Evolutionary conservation across 495 filamentous ascomycete genomes (phyloP).

Genomic region (Cenococcum geophilum): DNA sequence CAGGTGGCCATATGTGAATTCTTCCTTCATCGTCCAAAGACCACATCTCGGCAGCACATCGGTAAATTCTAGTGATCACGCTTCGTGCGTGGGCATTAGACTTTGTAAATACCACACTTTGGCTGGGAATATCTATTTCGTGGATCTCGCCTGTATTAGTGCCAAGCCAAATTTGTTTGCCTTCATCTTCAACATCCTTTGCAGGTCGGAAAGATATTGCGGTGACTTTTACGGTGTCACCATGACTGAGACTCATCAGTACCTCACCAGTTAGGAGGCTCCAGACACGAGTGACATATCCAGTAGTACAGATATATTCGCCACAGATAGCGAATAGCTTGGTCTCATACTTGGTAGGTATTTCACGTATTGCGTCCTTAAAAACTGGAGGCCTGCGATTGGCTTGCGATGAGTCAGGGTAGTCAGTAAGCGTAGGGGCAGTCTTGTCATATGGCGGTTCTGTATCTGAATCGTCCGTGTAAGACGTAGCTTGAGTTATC

Average conservation of each 20-base stretch:
- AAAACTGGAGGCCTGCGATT: constrained; percentile 77
- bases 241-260: constrained; percentile 71
- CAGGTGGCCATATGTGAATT: constrained; percentile 79
- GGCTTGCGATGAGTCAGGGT: constrained; percentile 76
- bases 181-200: constrained; percentile 66
- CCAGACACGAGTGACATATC: constrained; percentile 81
- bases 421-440: constrained; percentile 46
- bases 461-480: constrained; percentile 29
- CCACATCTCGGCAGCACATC: constrained; percentile 88
- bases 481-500: constrained; percentile 2
- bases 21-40: constrained; percentile 86
- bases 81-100: constrained; percentile 68
- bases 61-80: constrained; percentile 80
- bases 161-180: constrained; percentile 81
- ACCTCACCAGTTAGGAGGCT: constrained; percentile 73
- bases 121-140: constrained; percentile 72
- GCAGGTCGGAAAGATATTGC: constrained; percentile 82
- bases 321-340: constrained; percentile 81
- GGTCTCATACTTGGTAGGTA: constrained; percentile 77
- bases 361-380: constrained; percentile 62
- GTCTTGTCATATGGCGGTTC: constrained; percentile 24
- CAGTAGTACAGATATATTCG: constrained; percentile 77
- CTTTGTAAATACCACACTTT: constrained; percentile 59
- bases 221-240: constrained; percentile 69
- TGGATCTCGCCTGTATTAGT: constrained; percentile 79